Base-by-base conservation (phyloP, 73 alveolate genomes). In the Paramecium primaurelia region DNA sequence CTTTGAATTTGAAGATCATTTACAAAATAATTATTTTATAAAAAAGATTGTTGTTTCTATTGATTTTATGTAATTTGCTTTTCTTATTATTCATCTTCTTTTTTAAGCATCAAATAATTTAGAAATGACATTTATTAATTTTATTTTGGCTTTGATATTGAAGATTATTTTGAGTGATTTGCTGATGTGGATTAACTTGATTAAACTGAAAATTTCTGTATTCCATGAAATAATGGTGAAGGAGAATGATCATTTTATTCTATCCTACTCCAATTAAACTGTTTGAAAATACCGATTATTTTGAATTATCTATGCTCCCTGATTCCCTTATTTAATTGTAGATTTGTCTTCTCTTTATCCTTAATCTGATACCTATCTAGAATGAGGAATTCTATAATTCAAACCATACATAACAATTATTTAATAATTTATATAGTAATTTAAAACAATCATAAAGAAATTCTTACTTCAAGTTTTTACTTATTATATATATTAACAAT, bases 51-150 rank as follows among this genome's bases (percentile, higher is more conserved):
- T 59, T 59, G 26, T 25, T 94, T 92, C 88, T 22, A 59, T 22
- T 59, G 20, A 22, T 59, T 22, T 20, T 59, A 59, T 8, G 25
- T 59, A 6, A 30, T 8, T 59, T 22, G 44, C 77, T 59, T 59
- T 0, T 59, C 77, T 59, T 86, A 92, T 95, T 71, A 59, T 14
- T 71, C 86, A 71, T 71, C 86, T 71, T 71, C 86, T 71, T 71
- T 34, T 34, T 71, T 71, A 34, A 71, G 86, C 54, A 71, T 71
- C 54, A 71, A 34, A 34, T 71, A 71, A 71, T 71, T 71, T 6
- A 71, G 54, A 34, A 71, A 71, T 28, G 86, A 71, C 28, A 71
- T 71, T 32, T 71, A 34, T 34, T 71, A 28, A 0, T 59, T 71
- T 71, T 30, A 16, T 71, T 71, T 71, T 34, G 47, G 54, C 32